Evolutionary conservation across 257 asterid genomes (phyloP).

Genomic region (Solanum appendiculatum): DNA sequence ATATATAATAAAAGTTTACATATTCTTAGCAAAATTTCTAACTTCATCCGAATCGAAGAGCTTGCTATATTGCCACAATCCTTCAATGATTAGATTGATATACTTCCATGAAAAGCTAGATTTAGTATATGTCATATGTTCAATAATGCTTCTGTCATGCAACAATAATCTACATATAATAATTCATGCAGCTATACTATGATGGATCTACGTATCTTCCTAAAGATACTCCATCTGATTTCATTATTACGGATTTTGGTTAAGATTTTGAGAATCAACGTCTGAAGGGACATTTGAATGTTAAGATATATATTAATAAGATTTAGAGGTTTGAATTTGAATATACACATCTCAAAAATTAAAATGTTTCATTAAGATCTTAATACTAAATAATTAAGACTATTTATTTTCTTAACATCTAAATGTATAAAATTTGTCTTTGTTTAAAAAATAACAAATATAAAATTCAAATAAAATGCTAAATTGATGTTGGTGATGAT

Average conservation of each 20-base stretch:
- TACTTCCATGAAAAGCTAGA: not conserved
- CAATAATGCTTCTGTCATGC: not conserved
- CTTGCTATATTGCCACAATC: not conserved
- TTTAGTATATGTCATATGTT: not conserved
- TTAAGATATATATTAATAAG: no score
- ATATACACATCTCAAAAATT: no score
- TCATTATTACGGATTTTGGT: not conserved
- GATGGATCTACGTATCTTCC: not conserved
- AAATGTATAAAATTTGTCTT: no score
- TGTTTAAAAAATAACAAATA: no score
- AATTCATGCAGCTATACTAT: not conserved
- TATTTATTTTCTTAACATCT: no score
- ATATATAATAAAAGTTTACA: no score
- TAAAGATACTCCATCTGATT: not conserved
- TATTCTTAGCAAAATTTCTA: no score
- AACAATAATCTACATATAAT: not conserved
- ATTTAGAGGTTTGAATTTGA: not conserved
- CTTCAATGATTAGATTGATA: not conserved
- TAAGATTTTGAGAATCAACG: not conserved
- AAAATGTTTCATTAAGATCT: no score
- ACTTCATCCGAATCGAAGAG: no score
- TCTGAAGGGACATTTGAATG: not conserved
- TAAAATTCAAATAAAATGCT: no score
- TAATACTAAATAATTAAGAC: not conserved
- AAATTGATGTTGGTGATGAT: not conserved